Conservation (phyloP, 305 asterid species). For the Fraxinus latifolia region DNA sequence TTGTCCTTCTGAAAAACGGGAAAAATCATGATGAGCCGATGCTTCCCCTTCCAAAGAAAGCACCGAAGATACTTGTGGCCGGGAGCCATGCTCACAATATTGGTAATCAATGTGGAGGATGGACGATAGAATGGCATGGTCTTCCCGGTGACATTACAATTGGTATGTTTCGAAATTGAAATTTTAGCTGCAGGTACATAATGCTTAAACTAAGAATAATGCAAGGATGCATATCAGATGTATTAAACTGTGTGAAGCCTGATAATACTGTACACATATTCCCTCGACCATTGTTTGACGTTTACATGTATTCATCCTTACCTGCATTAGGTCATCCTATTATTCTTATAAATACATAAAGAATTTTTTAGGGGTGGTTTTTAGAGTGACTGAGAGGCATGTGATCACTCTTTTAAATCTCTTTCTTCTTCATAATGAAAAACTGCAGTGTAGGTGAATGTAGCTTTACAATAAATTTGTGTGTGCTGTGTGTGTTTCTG, state of each 20-base stretch:
- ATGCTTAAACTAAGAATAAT: not conserved
- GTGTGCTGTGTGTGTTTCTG: not conserved
- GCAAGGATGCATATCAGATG: not conserved
- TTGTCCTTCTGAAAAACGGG: slow-evolving; percentile 66
- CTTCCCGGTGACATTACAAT: slow-evolving; percentile 49
- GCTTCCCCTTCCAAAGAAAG: slow-evolving; percentile 67
- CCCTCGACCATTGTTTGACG: not conserved
- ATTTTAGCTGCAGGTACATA: not conserved
- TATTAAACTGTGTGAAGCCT: not conserved
- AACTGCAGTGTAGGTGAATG: not conserved
- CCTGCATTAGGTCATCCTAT: not conserved
- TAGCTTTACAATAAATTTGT: not conserved
- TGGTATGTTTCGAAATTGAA: slow-evolving; percentile 35
- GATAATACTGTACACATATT: not conserved
- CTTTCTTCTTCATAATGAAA: not conserved
- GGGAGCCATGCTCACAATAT: slow-evolving; percentile 68
- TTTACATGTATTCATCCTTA: not conserved
- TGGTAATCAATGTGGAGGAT: slow-evolving; percentile 77
- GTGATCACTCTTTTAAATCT: not conserved
- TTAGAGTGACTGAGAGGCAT: not conserved
- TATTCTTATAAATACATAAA: not conserved
- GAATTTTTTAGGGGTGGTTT: not conserved
- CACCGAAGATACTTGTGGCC: slow-evolving; percentile 55
- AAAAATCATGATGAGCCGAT: slow-evolving; percentile 31
- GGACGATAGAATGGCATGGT: slow-evolving; percentile 79